Conservation (phyloP, 345 rosid genomes). For the Erodium maritimum region DNA sequence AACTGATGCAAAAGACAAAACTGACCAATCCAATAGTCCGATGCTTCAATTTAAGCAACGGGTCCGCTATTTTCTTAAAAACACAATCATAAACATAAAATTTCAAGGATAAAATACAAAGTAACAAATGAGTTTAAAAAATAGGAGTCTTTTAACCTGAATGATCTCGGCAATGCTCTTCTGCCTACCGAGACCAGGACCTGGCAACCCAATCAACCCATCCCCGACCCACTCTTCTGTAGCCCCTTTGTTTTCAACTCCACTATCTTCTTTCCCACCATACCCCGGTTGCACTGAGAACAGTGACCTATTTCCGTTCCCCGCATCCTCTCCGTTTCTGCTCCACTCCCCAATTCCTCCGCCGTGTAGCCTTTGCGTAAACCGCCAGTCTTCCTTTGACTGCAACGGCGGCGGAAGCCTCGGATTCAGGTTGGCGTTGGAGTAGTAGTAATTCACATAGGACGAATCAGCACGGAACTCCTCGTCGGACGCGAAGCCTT, state of each 20-base stretch:
- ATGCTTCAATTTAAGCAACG: background rate
- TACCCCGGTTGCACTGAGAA: constrained; percentile 70
- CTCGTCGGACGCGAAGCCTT: constrained; percentile 43
- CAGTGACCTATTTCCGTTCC: constrained; percentile 27
- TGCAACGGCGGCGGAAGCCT: constrained; percentile 79
- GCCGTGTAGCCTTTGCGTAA: constrained; percentile 48
- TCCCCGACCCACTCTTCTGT: constrained; percentile 68
- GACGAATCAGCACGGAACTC: constrained; percentile 80
- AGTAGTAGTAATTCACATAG: constrained; percentile 60
- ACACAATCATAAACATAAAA: constrained; percentile 9
- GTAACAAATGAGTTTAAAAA: constrained; percentile 1
- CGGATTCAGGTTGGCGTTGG: constrained; percentile 72
- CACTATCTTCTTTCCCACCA: constrained; percentile 36
- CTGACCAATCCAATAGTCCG: background rate
- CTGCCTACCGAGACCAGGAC: constrained; percentile 48
- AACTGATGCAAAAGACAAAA: background rate
- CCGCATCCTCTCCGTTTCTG: constrained; percentile 14
- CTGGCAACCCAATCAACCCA: constrained; percentile 72
- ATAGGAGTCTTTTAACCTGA: constrained; percentile 45
- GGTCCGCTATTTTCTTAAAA: background rate
- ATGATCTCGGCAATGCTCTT: constrained; percentile 75
- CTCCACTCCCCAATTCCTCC: constrained; percentile 59
- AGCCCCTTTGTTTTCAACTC: constrained; percentile 23
- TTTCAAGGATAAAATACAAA: background rate
- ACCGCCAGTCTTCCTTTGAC: constrained; percentile 82